Conservation (phyloP, 352 stramenopile genomes). For the Phytophthora ohioensis region DNA sequence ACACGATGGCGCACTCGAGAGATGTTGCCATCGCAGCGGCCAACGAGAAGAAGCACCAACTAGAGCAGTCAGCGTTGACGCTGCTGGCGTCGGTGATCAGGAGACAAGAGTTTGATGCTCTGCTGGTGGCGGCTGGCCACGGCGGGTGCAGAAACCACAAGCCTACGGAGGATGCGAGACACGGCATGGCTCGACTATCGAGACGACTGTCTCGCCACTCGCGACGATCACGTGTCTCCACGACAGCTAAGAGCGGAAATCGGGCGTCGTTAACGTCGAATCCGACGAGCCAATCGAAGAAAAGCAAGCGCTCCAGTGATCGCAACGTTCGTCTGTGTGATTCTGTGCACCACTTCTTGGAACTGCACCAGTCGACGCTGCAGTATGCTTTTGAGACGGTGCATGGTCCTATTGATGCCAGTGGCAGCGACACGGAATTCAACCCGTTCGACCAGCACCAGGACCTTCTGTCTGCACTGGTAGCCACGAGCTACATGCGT, state of each 20-base stretch:
- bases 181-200: slow-evolving; percentile 29
- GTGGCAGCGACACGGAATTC: slow-evolving; percentile 24
- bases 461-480: slow-evolving; percentile 50
- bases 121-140: slow-evolving; percentile 57
- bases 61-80: slow-evolving; percentile 47
- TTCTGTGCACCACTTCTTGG: slow-evolving; percentile 59
- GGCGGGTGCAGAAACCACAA: slow-evolving; percentile 66
- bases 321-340: slow-evolving; percentile 52
- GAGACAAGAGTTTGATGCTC: slow-evolving; percentile 64
- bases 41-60: slow-evolving; percentile 40
- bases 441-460: slow-evolving; percentile 42
- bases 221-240: slow-evolving; percentile 37
- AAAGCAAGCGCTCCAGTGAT: slow-evolving; percentile 28
- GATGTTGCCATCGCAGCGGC: slow-evolving; percentile 25
- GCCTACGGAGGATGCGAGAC: slow-evolving; percentile 31
- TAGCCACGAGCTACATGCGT: slow-evolving; percentile 64
- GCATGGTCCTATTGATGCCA: slow-evolving; percentile 31
- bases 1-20: slow-evolving; percentile 40
- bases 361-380: slow-evolving; percentile 73
- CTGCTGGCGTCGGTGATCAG: slow-evolving; percentile 56
- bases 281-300: slow-evolving; percentile 7
- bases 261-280: slow-evolving; percentile 13
- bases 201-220: slow-evolving; percentile 31
- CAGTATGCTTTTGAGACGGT: slow-evolving; percentile 55
- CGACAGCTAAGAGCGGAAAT: slow-evolving; percentile 14